phyloP scores from a whole-genome alignment of 768 basidiomycete species.

The Bullera alba region DNA sequence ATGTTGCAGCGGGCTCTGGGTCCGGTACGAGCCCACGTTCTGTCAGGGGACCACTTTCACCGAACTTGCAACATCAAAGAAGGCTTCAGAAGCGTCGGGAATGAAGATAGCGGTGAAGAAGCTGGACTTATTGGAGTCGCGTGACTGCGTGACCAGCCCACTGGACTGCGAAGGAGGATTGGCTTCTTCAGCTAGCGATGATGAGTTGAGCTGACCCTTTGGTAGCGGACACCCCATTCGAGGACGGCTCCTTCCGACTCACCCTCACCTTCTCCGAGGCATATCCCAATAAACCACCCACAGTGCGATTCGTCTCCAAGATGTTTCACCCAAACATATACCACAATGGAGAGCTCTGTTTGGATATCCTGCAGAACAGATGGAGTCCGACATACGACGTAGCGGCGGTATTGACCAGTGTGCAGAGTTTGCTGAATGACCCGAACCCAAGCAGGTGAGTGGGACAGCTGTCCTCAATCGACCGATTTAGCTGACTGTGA shows the following conservation, averaged over 20 bases:
- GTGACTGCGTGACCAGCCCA: too few species aligned
- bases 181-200: too few species aligned
- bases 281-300: slow-evolving; percentile 97
- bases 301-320: slow-evolving; percentile 85
- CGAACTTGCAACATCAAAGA: too few species aligned
- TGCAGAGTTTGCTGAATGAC: slow-evolving; percentile 91
- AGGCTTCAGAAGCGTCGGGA: too few species aligned
- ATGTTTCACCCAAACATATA: slow-evolving; percentile 99
- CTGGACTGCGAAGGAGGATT: too few species aligned
- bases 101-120: too few species aligned
- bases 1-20: too few species aligned
- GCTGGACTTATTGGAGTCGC: too few species aligned
- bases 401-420: slow-evolving; percentile 92
- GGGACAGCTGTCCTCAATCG: background rate
- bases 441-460: slow-evolving; percentile 78
- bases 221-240: slow-evolving; percentile 96
- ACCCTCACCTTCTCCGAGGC: slow-evolving; percentile 92
- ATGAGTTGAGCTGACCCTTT: too few species aligned
- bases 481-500: background rate
- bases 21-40: too few species aligned
- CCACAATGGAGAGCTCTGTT: slow-evolving; percentile 92
- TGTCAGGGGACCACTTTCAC: too few species aligned
- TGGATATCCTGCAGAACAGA: slow-evolving; percentile 96
- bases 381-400: slow-evolving; percentile 99
- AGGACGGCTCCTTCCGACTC: slow-evolving; percentile 97